Conservation (phyloP, 768 basidiomycete genomes). For the Baorangia bicolor region DNA sequence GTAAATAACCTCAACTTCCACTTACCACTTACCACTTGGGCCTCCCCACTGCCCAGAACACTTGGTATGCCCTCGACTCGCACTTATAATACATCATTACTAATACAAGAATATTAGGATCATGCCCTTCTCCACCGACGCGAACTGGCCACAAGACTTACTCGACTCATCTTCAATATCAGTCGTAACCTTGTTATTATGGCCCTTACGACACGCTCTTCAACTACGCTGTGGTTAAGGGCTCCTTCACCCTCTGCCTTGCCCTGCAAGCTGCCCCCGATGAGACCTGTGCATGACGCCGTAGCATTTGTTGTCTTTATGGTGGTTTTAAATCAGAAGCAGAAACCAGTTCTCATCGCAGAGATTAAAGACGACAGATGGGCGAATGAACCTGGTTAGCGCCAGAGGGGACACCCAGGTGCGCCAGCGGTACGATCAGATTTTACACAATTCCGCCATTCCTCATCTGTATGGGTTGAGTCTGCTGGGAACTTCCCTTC, state of each 20-base stretch:
- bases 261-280: slow-evolving; percentile 31
- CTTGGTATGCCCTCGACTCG: too few species aligned
- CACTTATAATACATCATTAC: too few species aligned
- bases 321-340: slow-evolving; percentile 31
- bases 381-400: slow-evolving; percentile 24
- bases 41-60: too few species aligned
- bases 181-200: slow-evolving; percentile 34
- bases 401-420: slow-evolving; percentile 34
- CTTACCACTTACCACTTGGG: too few species aligned
- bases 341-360: slow-evolving; percentile 34
- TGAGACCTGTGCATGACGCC: too few species aligned
- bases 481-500: slow-evolving; percentile 28
- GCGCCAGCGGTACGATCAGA: slow-evolving; percentile 28
- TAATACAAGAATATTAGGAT: too few species aligned
- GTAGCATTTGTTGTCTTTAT: too few species aligned
- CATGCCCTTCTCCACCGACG: slow-evolving; percentile 24
- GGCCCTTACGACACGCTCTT: slow-evolving; percentile 41
- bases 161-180: slow-evolving; percentile 33
- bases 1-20: too few species aligned
- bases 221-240: slow-evolving; percentile 33
- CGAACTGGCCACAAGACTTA: slow-evolving; percentile 32
- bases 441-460: slow-evolving; percentile 32
- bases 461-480: slow-evolving; percentile 34
- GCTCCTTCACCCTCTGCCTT: slow-evolving; percentile 32
- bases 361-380: slow-evolving; percentile 35